phyloP scores from a whole-genome alignment of 2,329 filamentous ascomycete species.

The Ophiocordyceps camponoti-floridani region DNA sequence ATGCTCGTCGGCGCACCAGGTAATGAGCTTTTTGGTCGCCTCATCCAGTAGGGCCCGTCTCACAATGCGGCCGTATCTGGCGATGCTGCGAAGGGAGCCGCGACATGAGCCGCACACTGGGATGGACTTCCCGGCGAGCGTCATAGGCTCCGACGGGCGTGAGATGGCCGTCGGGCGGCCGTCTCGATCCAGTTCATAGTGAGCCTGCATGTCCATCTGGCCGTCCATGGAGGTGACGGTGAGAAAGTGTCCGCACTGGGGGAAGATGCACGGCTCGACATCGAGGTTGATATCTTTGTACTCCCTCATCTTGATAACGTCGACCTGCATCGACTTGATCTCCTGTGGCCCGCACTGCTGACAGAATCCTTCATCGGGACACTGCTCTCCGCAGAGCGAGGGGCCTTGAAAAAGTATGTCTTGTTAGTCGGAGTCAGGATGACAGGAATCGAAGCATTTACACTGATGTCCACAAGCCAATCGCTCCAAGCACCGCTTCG shows the following conservation, averaged over 20 bases:
- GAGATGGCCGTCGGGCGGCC: conserved; percentile 15
- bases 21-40: conserved; percentile 45
- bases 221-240: conserved; percentile 43
- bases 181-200: conserved; percentile 25
- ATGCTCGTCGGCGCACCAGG: conserved; percentile 23
- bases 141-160: conserved; percentile 26
- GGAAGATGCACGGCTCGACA: conserved; percentile 42
- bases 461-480: conserved; percentile 45
- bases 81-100: conserved; percentile 35
- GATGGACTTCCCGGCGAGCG: conserved; percentile 20
- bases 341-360: conserved; percentile 31
- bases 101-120: conserved; percentile 42
- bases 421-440: neutral
- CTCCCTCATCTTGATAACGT: conserved; percentile 32
- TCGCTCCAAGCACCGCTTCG: conserved; percentile 31
- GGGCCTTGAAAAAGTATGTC: conserved; percentile 20
- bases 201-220: conserved; percentile 31
- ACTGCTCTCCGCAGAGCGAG: conserved; percentile 45
- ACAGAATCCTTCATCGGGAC: conserved; percentile 33
- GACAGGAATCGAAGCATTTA: conserved; percentile 3
- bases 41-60: conserved; percentile 42
- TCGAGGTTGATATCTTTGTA: conserved; percentile 42
- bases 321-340: conserved; percentile 29
- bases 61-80: conserved; percentile 44
- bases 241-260: conserved; percentile 44